Base-by-base conservation (phyloP, 495 filamentous ascomycete genomes). In the Pyronema domesticum region DNA sequence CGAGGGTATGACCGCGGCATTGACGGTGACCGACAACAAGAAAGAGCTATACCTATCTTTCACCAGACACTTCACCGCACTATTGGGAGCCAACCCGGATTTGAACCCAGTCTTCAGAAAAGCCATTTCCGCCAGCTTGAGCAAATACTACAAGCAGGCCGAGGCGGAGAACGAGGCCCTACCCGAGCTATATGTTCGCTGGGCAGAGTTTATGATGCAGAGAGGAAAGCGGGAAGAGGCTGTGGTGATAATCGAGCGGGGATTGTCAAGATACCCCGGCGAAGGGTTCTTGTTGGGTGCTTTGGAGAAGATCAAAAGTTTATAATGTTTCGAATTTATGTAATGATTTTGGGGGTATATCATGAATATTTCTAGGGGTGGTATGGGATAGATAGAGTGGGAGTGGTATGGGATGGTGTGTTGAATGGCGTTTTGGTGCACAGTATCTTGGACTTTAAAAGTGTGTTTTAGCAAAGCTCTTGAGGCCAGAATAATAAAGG, bases 61-160 rank as follows among this genome's bases (percentile, higher is more conserved):
- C 33, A 69, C 72, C 30, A 68, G 56, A 19, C 86, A 81, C 79
- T 68, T 87, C 52, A 71, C 78, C 36, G 60, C 64, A 3, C 59
- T 85, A 17, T 67, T 80, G 37, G 70, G 68, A 17, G 69, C 68
- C 11, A 8, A 13, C 3, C 72, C 79, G 46, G 75, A 74, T 13
- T 63, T 89, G 49, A 85, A 91, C 68, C 66, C 71, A 3, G 79
- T 76, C 13, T 71, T 93, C 55, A 71, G 71, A 55, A 83, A 74
- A 55, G 85, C 82, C 37, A 44, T 64, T 8, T 43, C 51, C 7
- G 46, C 36, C 5, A 60, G 53, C 11, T 37, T 61, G 9, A 9
- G 33, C 9, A 62, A 60, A 37, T 56, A 62, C 40, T 60, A 49
- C 17, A 59, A 55, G 48, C 42, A 18, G 30, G 61, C 61, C 11